phyloP scores from a whole-genome alignment of 1,139 yeast genomes.

The Geotrichum europaeum region DNA sequence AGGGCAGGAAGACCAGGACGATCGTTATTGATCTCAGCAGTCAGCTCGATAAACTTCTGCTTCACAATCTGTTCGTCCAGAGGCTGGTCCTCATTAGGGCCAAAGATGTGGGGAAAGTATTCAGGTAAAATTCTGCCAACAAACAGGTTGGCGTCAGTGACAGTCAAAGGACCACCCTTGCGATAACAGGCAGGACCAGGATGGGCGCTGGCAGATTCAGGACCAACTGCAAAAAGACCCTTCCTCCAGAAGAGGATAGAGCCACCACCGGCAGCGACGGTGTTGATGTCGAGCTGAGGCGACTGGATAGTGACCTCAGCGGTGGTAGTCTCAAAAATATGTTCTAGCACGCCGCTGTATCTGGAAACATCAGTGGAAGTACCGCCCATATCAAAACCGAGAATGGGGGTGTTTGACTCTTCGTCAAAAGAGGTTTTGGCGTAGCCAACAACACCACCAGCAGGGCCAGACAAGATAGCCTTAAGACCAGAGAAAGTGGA shows the following conservation, averaged over 20 bases:
- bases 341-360: constrained; percentile 45
- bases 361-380: constrained; percentile 54
- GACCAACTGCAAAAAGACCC: constrained; percentile 50
- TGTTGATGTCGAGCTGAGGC: constrained; percentile 52
- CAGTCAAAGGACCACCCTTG: constrained; percentile 52
- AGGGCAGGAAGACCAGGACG: constrained; percentile 24
- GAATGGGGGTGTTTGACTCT: constrained; percentile 36
- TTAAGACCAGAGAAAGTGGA: constrained; percentile 45
- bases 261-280: constrained; percentile 60
- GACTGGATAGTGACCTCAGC: constrained; percentile 53
- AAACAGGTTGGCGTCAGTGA: constrained; percentile 50
- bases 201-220: constrained; percentile 52
- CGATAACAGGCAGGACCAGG: constrained; percentile 57
- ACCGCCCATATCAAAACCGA: constrained; percentile 60
- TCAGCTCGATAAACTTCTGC: constrained; percentile 39
- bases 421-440: constrained; percentile 43
- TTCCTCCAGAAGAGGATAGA: constrained; percentile 46
- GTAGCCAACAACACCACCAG: constrained; percentile 56
- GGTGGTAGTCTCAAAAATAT: constrained; percentile 48
- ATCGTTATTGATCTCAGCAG: constrained; percentile 41
- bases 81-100: constrained; percentile 46
- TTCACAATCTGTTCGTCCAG: constrained; percentile 41
- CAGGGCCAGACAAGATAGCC: constrained; percentile 53
- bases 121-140: constrained; percentile 48
- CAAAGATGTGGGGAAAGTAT: constrained; percentile 49